A percentile compares a stretch with the other conserved stretches of the same genome.
phyloP scores from a whole-genome alignment of 2,329 filamentous ascomycete genomes.

The Aspergillus ochraceus region DNA sequence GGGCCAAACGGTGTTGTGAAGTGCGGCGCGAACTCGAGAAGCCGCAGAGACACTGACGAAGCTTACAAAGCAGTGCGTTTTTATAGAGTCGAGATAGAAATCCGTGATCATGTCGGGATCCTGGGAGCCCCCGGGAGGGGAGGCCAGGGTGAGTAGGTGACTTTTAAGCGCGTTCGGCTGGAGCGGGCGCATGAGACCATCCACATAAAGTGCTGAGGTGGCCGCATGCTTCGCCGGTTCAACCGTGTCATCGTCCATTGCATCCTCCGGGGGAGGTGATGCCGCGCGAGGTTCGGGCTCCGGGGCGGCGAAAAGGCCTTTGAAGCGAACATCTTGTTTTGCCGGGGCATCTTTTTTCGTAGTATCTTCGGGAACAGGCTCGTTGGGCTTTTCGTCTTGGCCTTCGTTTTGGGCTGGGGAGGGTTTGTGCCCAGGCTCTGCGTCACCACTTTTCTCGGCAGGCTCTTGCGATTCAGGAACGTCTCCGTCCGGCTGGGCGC shows the following conservation, averaged over 20 bases:
- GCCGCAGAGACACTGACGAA: slow-evolving; percentile 72
- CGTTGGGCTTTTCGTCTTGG: background rate
- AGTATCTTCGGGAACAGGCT: slow-evolving; percentile 7
- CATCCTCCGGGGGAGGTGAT: slow-evolving; percentile 27
- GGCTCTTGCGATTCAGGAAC: slow-evolving; percentile 21
- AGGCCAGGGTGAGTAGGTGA: slow-evolving; percentile 69
- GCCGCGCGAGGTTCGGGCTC: slow-evolving; percentile 26
- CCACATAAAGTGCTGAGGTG: slow-evolving; percentile 81
- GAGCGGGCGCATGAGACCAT: slow-evolving; percentile 84
- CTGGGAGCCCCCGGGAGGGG: slow-evolving; percentile 53
- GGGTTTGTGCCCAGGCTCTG: slow-evolving; percentile 20
- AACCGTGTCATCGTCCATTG: slow-evolving; percentile 41
- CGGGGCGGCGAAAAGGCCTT: slow-evolving; percentile 44
- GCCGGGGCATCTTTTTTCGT: slow-evolving; percentile 20
- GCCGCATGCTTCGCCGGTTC: slow-evolving; percentile 67
- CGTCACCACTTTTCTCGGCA: slow-evolving; percentile 5
- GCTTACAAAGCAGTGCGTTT: slow-evolving; percentile 80
- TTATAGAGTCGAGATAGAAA: slow-evolving; percentile 81
- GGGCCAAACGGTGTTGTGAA: slow-evolving; percentile 83
- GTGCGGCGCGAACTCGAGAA: slow-evolving; percentile 68
- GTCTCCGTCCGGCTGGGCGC: slow-evolving; percentile 9
- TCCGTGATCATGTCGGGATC: slow-evolving; percentile 60
- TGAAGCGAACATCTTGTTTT: slow-evolving; percentile 50
- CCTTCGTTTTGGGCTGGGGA: slow-evolving; percentile 13
- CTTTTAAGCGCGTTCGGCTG: slow-evolving; percentile 65